phyloP scores from a whole-genome alignment of 1,284 basidiomycete genomes.

The Cutaneotrichosporon mucoides region DNA sequence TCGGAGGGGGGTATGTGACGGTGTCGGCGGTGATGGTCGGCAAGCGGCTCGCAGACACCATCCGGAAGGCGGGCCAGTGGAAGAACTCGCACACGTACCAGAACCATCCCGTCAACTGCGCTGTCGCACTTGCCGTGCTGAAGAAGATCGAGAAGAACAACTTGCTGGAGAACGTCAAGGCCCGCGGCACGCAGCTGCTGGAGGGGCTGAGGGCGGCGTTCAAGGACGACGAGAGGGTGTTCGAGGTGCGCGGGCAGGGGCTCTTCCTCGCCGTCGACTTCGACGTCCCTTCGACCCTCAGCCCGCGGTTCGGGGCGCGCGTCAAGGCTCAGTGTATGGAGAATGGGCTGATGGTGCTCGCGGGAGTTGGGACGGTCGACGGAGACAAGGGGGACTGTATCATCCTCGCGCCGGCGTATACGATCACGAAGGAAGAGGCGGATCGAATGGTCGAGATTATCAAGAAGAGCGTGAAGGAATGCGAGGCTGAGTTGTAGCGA shows the following conservation, averaged over 20 bases:
- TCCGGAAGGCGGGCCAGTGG: slow-evolving; percentile 53
- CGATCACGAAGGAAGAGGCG: slow-evolving; percentile 23
- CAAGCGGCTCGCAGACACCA: slow-evolving; percentile 62
- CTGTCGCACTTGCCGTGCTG: slow-evolving; percentile 73
- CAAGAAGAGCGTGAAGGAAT: slow-evolving; percentile 14
- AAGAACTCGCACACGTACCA: slow-evolving; percentile 83
- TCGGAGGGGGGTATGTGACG: slow-evolving; percentile 77
- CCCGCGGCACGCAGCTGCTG: slow-evolving; percentile 26
- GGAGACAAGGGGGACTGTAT: slow-evolving; percentile 28
- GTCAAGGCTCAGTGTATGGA: slow-evolving; percentile 28
- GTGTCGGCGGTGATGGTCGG: slow-evolving; percentile 74
- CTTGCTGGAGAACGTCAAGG: slow-evolving; percentile 46
- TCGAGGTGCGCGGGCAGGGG: slow-evolving; percentile 55
- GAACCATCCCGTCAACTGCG: slow-evolving; percentile 70
- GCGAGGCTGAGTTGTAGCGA: slow-evolving; percentile 7
- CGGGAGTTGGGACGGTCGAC: slow-evolving; percentile 26
- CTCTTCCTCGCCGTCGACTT: slow-evolving; percentile 46
- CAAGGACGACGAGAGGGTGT: slow-evolving; percentile 19
- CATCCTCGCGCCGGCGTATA: slow-evolving; percentile 31
- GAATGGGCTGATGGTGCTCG: slow-evolving; percentile 29
- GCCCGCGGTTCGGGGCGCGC: slow-evolving; percentile 24
- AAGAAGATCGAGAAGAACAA: slow-evolving; percentile 64
- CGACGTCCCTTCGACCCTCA: slow-evolving; percentile 20
- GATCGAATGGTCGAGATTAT: slow-evolving; percentile 22
- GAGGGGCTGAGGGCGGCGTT: slow-evolving; percentile 19